Percentiles rank a stretch among this genome's conserved stretches.
Conservation (phyloP, 1,284 basidiomycete species). For the Melampsora americana region DNA sequence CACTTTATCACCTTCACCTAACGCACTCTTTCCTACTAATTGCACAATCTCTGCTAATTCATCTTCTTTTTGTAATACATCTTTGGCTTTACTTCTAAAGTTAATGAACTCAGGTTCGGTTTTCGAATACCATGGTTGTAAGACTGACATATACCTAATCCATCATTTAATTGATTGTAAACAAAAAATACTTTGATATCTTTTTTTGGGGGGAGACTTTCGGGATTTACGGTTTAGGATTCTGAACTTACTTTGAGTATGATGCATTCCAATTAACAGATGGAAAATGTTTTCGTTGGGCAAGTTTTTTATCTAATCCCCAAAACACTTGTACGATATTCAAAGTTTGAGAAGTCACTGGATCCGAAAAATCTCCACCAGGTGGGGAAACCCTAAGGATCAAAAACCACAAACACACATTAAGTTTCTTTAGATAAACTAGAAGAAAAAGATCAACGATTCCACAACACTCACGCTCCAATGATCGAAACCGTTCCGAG, state of each 20-base stretch:
- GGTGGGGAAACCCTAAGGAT: slow-evolving; percentile 81
- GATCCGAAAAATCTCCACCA: slow-evolving; percentile 98
- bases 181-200: too few relatives aligned
- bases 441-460: neutral
- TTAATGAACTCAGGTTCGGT: slow-evolving; percentile 90
- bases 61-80: slow-evolving; percentile 97
- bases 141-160: slow-evolving; percentile 66
- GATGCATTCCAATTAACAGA: slow-evolving; percentile 99
- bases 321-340: slow-evolving; percentile 99
- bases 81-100: slow-evolving; percentile 84
- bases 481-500: slow-evolving; percentile 96
- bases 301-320: slow-evolving; percentile 62
- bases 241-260: slow-evolving; percentile 93
- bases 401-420: too few relatives aligned
- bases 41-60: slow-evolving; percentile 99
- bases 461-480: slow-evolving; percentile 74
- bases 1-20: slow-evolving; percentile 97
- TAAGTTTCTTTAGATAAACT: too few relatives aligned
- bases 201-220: too few relatives aligned
- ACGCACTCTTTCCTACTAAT: slow-evolving; percentile 93
- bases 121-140: slow-evolving; percentile 89
- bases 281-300: slow-evolving; percentile 72
- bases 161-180: too few relatives aligned
- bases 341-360: slow-evolving; percentile 93
- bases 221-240: too few relatives aligned